Evolutionary conservation across 1,139 yeast genomes (phyloP).

Genomic region (Scheffersomyces illinoinensis): DNA sequence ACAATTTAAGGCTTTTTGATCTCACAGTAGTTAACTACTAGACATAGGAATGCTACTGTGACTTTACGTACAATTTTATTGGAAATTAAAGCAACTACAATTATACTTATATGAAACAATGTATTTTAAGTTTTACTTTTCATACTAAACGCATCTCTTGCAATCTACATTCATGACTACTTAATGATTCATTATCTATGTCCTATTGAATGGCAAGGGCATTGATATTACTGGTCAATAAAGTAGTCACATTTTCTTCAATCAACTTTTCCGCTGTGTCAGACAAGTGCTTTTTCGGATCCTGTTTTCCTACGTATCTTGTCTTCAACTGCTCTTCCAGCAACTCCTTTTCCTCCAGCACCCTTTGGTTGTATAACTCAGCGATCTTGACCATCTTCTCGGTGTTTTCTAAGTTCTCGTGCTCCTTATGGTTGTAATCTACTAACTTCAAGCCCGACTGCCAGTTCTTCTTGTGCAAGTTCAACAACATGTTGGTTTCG

Average conservation of each 20-base stretch:
- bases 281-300: constrained; percentile 94
- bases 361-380: constrained; percentile 84
- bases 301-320: constrained; percentile 96
- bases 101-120: too few species aligned
- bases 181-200: neutral
- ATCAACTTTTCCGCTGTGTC: constrained; percentile 85
- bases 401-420: constrained; percentile 70
- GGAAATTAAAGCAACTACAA: neutral
- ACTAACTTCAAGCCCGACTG: constrained; percentile 83
- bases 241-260: constrained; percentile 86
- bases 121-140: neutral
- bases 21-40: too few species aligned
- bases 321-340: constrained; percentile 89
- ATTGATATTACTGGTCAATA: constrained; percentile 86
- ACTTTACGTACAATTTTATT: neutral
- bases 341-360: constrained; percentile 88
- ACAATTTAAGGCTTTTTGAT: too few species aligned
- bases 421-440: constrained; percentile 79
- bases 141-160: neutral
- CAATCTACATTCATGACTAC: neutral
- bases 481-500: constrained; percentile 92
- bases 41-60: too few species aligned
- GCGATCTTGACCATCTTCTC: constrained; percentile 88
- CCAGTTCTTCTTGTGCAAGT: constrained; percentile 96
- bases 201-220: constrained; percentile 71